A percentile compares a stretch with the other conserved stretches of the same genome.
Evolutionary conservation across 345 rosid genomes (phyloP).

Genomic region (Durio zibethinus): DNA sequence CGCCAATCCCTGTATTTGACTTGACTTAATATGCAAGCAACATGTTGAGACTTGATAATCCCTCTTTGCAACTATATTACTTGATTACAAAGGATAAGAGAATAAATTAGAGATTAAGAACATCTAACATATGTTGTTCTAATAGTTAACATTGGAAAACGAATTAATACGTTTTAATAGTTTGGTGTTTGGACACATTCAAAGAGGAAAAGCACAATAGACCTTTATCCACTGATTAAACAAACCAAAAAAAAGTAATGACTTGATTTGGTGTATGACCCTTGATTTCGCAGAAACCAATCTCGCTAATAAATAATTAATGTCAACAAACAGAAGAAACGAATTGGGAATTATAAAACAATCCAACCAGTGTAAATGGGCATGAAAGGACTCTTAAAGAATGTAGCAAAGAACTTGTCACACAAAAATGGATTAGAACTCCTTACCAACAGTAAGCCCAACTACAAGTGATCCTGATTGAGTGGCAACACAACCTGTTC

Average conservation of each 20-base stretch:
- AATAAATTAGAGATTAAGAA: not conserved
- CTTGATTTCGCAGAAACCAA: not conserved
- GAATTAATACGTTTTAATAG: not conserved
- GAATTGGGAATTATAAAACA: not conserved
- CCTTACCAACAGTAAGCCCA: constrained; percentile 1
- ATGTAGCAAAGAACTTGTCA: not conserved
- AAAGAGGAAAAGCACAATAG: not conserved
- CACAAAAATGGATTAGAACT: not conserved
- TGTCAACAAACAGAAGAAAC: not conserved
- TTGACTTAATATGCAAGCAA: no score
- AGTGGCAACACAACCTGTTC: not conserved
- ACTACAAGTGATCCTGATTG: not conserved
- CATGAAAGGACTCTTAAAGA: not conserved
- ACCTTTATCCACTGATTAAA: not conserved
- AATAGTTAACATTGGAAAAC: no score
- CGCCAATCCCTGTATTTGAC: constrained; percentile 21
- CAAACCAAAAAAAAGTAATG: not conserved
- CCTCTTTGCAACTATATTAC: not conserved
- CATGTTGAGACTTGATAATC: not conserved
- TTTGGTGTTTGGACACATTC: not conserved
- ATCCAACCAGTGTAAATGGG: not conserved
- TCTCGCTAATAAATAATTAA: not conserved
- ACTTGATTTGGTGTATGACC: not conserved
- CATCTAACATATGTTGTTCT: not conserved
- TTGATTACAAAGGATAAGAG: not conserved